Evolutionary conservation across 1,284 basidiomycete species (phyloP).

Genomic region (Sutorius eximius): DNA sequence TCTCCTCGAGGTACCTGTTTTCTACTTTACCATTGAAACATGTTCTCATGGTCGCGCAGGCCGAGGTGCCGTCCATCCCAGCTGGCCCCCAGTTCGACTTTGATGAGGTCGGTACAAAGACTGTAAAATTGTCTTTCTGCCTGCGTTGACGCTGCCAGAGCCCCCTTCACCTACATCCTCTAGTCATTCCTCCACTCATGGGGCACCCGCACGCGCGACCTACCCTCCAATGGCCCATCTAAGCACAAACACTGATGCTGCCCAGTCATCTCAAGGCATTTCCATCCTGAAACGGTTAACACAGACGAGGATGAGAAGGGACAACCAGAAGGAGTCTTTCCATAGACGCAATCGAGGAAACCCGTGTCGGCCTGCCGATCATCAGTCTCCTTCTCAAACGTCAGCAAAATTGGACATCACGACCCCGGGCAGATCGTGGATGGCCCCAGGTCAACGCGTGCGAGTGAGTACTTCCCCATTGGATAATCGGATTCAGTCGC

Average conservation of each 20-base stretch:
- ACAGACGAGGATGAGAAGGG: neutral
- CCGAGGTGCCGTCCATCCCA: fast-evolving
- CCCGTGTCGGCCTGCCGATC: too few relatives aligned
- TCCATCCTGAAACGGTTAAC: neutral
- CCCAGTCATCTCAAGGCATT: neutral
- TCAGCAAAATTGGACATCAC: neutral
- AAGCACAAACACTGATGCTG: neutral
- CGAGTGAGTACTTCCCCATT: neutral
- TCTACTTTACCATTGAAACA: too few relatives aligned
- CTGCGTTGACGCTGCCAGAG: neutral
- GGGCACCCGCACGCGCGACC: too few relatives aligned
- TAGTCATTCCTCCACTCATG: too few relatives aligned
- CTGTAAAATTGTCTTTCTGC: neutral
- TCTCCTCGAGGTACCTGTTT: too few relatives aligned
- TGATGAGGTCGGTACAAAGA: neutral
- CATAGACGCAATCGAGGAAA: neutral
- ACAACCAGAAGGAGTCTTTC: too few relatives aligned
- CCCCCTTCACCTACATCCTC: neutral
- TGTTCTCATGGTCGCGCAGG: neutral
- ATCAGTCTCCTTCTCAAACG: neutral
- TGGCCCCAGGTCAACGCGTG: neutral
- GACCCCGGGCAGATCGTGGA: neutral
- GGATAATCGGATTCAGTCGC: neutral
- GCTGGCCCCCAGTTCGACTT: neutral
- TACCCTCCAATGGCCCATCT: neutral